These are phyloP conservation scores for Teratosphaeria viscida DNA, from an alignment of 2,329 filamentous ascomycete genomes.

Conservation along the genomic window DNA sequence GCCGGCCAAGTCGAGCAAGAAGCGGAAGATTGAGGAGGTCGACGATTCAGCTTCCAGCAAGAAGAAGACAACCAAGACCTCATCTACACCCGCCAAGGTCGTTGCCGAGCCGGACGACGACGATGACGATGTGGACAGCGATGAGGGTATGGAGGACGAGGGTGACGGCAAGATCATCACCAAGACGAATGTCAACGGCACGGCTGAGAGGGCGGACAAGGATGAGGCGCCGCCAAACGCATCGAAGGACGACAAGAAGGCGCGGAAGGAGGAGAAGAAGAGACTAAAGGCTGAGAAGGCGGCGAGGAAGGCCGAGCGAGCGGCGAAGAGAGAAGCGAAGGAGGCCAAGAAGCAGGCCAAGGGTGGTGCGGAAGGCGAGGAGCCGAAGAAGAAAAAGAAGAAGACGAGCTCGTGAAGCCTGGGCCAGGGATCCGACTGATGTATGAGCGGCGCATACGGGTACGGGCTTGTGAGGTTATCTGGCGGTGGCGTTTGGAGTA, in stretches of 20 bases:
- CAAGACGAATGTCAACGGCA: conserved; percentile 14
- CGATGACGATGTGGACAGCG: conserved; percentile 27
- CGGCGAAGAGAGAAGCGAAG: conserved; percentile 28
- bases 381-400: conserved; percentile 17
- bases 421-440: not conserved
- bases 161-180: conserved; percentile 21
- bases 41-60: conserved; percentile 8
- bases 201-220: conserved; percentile 6
- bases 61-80: conserved; percentile 6
- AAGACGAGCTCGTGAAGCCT: not conserved
- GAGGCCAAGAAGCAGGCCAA: conserved; percentile 34
- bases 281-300: conserved; percentile 16
- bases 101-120: conserved; percentile 14
- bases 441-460: not conserved
- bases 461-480: not conserved
- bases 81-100: conserved; percentile 2
- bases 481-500: not conserved
- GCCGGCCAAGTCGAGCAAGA: conserved; percentile 30
- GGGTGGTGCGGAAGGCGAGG: conserved; percentile 33
- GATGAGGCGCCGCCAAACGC: conserved; percentile 7
- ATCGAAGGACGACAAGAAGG: conserved; percentile 17
- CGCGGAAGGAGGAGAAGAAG: conserved; percentile 18
- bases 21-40: conserved; percentile 39
- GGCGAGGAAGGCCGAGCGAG: conserved; percentile 17
- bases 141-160: conserved; percentile 31